These are phyloP conservation scores for Mortierella claussenii DNA, from an alignment of 192 early-diverging fungal species.

Conservation along the genomic window DNA sequence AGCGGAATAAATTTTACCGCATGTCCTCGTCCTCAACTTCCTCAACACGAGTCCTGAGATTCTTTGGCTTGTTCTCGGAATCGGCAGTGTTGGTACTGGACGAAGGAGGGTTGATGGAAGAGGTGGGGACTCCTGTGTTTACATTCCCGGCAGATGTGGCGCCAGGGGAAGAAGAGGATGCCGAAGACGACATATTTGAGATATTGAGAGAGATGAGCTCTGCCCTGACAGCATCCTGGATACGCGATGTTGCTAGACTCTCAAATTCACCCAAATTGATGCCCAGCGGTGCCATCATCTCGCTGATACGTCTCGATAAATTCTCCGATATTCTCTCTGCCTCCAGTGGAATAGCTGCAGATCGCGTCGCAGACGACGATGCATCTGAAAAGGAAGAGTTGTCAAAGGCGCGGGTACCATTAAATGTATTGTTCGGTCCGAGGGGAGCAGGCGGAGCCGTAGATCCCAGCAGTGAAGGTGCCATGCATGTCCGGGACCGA, in stretches of 20 bases:
- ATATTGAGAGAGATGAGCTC: slow-evolving; percentile 6
- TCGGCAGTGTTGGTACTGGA: not conserved
- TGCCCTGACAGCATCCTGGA: slow-evolving; percentile 15
- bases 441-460: slow-evolving; percentile 46
- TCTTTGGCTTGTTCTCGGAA: not conserved
- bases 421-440: slow-evolving; percentile 7
- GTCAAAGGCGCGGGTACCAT: too few relatives aligned
- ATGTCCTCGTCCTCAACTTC: slow-evolving; percentile 14
- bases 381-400: too few relatives aligned
- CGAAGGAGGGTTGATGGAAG: not conserved
- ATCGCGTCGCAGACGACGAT: not conserved
- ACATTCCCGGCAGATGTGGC: not conserved
- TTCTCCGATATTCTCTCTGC: slow-evolving; percentile 21
- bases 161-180: slow-evolving; percentile 1
- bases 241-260: slow-evolving; percentile 3
- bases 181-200: not conserved
- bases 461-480: slow-evolving; percentile 41
- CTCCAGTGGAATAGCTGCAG: not conserved
- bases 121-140: not conserved
- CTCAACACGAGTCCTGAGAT: slow-evolving; percentile 6
- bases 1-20: not conserved
- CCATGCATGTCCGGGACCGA: slow-evolving; percentile 24
- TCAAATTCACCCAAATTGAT: not conserved
- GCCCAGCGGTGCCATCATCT: slow-evolving; percentile 26
- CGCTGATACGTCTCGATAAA: slow-evolving; percentile 15